Base-by-base conservation (phyloP, 1,284 basidiomycete genomes). In the Veloporphyrellus conicus region DNA sequence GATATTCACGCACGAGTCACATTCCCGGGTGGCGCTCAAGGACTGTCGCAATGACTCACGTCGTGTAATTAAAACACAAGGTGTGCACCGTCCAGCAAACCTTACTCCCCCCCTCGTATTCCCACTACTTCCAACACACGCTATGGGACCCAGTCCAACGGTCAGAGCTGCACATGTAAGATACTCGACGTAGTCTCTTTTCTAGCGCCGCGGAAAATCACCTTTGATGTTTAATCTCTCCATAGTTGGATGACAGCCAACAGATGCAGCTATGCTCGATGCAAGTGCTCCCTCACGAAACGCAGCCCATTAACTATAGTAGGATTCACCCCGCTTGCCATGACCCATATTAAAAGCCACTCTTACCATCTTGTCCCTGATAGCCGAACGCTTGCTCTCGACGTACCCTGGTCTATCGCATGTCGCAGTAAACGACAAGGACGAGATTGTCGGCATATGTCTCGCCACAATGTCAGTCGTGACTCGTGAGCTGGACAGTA, bases 81-180 rank as follows among this genome's bases (percentile, higher is more conserved):
- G 9, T 12, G 11, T 14, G 15, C 19, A 11, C n/a, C 12, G 6
- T n/a, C 5, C 8, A 22, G 19, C 31, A 29, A 3, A 9, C 4
- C 28, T 9, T 2, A 14, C 3, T 4, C 7, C 20, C n/a, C 12
- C 11, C 27, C 72, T 1, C 71, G 73, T 1, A 60, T 62, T 5
- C 4, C 5, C 23, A 8, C 8, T 25, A 4, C 23, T 5, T 25
- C 40, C 39, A 0, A 56, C 59, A 6, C 70, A 60, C 14, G 34
- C 2, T 69, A 66, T 18, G 18, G 11, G 7, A 22, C 20, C 18
- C 35, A 73, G 57, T 3, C 55, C 31, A 18, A 36, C 23, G 6
- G 22, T 54, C 4, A 43, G 44, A 33, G 16, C 32, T n/a, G 40
- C 43, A 3, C 34, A 34, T 2, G 48, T 48, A 37, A 37, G 28